Base-by-base conservation (phyloP, 257 asterid species). In the Verbena officinalis region DNA sequence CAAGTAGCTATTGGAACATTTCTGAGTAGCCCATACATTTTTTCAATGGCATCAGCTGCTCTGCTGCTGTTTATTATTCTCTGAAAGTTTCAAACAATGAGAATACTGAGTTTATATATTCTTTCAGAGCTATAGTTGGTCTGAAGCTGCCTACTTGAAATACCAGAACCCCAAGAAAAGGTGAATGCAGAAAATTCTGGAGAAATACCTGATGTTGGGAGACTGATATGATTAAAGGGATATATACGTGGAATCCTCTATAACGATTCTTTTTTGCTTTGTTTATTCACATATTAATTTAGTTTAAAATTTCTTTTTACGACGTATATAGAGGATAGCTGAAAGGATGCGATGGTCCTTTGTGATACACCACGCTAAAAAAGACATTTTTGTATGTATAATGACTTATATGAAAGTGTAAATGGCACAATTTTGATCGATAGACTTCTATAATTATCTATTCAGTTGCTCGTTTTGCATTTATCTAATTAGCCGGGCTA, bases 241-340 rank as follows among this genome's bases (percentile, higher is more conserved):
- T 50, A 60, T 50, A 60, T 58, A 56, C 68, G 14, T 62, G 70
- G 76, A 62, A 62, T 71, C 81, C 72, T 67, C 80, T 67, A 53
- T 64, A 60, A 55, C 55, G 57, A 67, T 78, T 69, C 64, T 68
- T 78, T 72, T 67, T 67, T 54, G 38, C 44, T 66, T 84, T 17
- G 60, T 54, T 61, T 56, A 51, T 7, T 60, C 52, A 65, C 59
- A 75, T 62, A 67, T 83, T 67, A 66, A 63, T 65, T 75, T 70
- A 65, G 69, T 55, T 64, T 59, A 56, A 33, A 59, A 57, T 75
- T 65, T 73, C 77, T 73, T 73, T 72, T n/a, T n/a, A n/a, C n/a
- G n/a, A 64, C 65, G 84, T 84, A 84, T 73, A 86, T 89, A 89
- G 88, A 62, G 80, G 83, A 80, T 83, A 83, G 89, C 71, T 62